Evolutionary conservation across 306 rosid genomes (phyloP).

Genomic region (Cucurbita moschata): DNA sequence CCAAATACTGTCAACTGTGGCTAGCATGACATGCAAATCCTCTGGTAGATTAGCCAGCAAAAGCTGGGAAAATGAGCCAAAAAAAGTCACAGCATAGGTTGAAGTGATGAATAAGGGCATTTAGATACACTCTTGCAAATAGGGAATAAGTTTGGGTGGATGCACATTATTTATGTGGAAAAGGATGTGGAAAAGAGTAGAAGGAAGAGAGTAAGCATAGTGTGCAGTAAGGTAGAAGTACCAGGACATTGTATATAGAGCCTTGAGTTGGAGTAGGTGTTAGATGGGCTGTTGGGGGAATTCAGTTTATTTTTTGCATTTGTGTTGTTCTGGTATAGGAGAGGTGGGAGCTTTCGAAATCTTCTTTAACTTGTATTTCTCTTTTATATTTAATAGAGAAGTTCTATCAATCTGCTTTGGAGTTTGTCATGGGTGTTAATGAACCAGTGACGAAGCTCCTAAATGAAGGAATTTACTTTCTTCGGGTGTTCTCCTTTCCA

Average conservation of each 20-base stretch:
- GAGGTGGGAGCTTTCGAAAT: background rate
- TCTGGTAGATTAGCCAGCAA: background rate
- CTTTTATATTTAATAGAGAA: background rate
- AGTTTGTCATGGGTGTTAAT: background rate
- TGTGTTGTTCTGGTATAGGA: background rate
- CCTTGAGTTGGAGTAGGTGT: background rate
- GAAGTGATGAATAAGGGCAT: background rate
- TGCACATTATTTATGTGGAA: background rate
- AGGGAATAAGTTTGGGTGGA: background rate
- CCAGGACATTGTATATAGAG: background rate
- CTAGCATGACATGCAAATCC: background rate
- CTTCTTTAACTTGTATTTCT: background rate
- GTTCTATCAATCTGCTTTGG: background rate
- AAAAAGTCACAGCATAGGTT: background rate
- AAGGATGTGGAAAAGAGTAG: background rate
- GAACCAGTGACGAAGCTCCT: background rate
- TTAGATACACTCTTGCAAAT: background rate
- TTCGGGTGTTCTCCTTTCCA: too few species aligned
- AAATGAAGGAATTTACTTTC: background rate
- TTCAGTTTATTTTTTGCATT: background rate
- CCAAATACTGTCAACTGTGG: background rate
- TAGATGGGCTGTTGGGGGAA: too few species aligned
- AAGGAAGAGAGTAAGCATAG: background rate
- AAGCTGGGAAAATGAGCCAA: background rate
- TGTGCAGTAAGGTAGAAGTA: background rate